Evolutionary conservation across 2,329 filamentous ascomycete genomes (phyloP).

Genomic region (Cytospora paraplurivora): DNA sequence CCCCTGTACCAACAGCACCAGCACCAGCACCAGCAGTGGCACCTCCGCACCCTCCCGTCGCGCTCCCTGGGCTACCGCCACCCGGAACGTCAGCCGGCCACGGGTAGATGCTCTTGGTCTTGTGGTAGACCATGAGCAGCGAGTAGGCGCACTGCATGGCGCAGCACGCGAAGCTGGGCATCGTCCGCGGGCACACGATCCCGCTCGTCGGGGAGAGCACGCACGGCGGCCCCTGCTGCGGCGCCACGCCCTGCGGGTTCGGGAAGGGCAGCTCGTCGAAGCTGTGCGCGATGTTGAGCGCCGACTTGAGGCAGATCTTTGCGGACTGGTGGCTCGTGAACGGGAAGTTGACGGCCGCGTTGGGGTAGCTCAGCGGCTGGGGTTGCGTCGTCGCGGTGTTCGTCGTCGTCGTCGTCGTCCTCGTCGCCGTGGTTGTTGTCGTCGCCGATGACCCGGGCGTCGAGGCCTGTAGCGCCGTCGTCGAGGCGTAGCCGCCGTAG

Average conservation of each 20-base stretch:
- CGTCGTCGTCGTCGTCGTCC: not conserved
- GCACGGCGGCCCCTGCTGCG: slow-evolving; percentile 36
- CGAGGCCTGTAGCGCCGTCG: too few species aligned
- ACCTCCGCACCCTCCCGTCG: too few species aligned
- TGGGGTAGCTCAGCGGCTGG: not conserved
- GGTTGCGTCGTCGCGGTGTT: not conserved
- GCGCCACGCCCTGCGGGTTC: slow-evolving; percentile 39
- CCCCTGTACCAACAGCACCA: not conserved
- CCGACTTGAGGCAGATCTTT: slow-evolving; percentile 51
- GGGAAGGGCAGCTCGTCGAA: slow-evolving; percentile 52
- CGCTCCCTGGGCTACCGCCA: too few species aligned
- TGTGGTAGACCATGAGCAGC: slow-evolving; percentile 46
- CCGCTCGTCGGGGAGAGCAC: slow-evolving; percentile 42
- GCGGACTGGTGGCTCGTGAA: slow-evolving; percentile 51
- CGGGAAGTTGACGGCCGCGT: slow-evolving; percentile 37
- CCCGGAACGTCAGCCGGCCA: slow-evolving; percentile 3
- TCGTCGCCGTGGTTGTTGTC: not conserved
- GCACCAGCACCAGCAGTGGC: not conserved
- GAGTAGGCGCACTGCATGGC: slow-evolving; percentile 50
- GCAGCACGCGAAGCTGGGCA: slow-evolving; percentile 49
- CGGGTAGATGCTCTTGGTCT: slow-evolving; percentile 43
- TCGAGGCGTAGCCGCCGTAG: not conserved
- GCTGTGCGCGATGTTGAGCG: slow-evolving; percentile 49
- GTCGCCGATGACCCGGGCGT: too few species aligned
- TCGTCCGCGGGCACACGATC: slow-evolving; percentile 46